Conservation (phyloP, 192 early-diverging fungal genomes). For the Coemansia sp. region DNA sequence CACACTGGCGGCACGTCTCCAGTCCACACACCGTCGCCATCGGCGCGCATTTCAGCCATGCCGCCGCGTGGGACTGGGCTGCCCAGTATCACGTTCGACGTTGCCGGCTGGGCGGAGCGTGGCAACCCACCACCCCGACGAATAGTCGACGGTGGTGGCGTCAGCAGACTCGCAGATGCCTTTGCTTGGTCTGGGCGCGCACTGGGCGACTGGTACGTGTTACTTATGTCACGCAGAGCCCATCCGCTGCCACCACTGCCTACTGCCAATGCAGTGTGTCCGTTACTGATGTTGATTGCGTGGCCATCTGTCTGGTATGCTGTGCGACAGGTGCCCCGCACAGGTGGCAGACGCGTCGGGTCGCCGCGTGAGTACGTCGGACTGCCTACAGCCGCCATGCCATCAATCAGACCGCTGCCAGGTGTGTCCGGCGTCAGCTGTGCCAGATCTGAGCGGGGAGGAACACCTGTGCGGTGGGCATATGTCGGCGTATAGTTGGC, state of each 20-base stretch:
- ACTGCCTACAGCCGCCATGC: neutral
- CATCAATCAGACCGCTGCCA: neutral
- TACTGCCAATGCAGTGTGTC: neutral
- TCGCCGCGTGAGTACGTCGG: neutral
- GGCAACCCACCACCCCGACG: slow-evolving; percentile 6
- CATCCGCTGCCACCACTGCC: slow-evolving; percentile 12
- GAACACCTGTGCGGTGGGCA: neutral
- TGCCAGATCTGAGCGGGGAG: neutral
- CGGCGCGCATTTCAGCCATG: slow-evolving; percentile 5
- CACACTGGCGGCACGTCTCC: slow-evolving; percentile 6
- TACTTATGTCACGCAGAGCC: slow-evolving; percentile 40
- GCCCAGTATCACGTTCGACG: neutral
- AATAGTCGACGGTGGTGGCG: slow-evolving; percentile 28
- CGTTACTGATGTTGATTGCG: neutral
- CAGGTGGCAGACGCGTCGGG: neutral
- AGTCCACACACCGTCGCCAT: neutral
- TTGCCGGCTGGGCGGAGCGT: neutral
- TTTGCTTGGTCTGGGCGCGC: neutral
- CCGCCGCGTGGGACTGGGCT: neutral
- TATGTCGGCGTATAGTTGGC: slow-evolving; percentile 3
- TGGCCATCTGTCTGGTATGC: neutral
- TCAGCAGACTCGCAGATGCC: slow-evolving; percentile 16
- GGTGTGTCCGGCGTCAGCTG: slow-evolving; percentile 14
- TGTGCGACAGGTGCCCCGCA: neutral
- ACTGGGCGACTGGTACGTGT: slow-evolving; percentile 15